phyloP scores from a whole-genome alignment of 2,329 filamentous ascomycete species.

The Pseudogymnoascus sp. region DNA sequence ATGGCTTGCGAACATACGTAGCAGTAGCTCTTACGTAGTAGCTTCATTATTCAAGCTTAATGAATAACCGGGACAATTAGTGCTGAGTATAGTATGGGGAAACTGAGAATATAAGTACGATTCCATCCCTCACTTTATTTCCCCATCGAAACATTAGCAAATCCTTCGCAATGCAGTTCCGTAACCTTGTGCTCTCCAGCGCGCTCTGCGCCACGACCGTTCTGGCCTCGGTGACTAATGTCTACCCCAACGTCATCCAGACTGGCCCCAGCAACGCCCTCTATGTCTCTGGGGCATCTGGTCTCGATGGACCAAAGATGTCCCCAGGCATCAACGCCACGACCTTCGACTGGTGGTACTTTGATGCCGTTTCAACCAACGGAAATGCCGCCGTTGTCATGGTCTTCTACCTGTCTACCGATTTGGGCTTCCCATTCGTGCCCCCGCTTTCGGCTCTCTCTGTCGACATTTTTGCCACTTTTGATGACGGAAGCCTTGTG shows the following conservation, averaged over 20 bases:
- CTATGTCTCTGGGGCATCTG: background rate
- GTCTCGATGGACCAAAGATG: constrained; percentile 20
- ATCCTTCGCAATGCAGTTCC: background rate
- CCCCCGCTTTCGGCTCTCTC: background rate
- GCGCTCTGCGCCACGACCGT: background rate
- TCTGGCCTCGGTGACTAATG: background rate
- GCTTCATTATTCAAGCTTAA: background rate
- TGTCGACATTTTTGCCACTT: constrained; percentile 14
- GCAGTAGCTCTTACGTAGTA: background rate
- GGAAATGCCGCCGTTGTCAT: constrained; percentile 26
- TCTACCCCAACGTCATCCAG: background rate
- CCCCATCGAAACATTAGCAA: background rate
- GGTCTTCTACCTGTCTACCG: constrained; percentile 28
- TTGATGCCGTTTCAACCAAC: constrained; percentile 30
- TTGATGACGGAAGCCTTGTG: constrained; percentile 14
- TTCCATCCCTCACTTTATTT: background rate
- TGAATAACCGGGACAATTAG: background rate
- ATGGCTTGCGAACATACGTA: background rate
- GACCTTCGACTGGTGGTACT: constrained; percentile 36
- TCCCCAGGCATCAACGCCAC: constrained; percentile 16
- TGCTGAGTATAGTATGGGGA: background rate
- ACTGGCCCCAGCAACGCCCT: background rate
- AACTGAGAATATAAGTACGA: background rate
- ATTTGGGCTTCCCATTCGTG: constrained; percentile 32
- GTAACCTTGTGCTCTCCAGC: background rate